phyloP scores from a whole-genome alignment of 2,329 filamentous ascomycete genomes.

The Ascochyta lentis region DNA sequence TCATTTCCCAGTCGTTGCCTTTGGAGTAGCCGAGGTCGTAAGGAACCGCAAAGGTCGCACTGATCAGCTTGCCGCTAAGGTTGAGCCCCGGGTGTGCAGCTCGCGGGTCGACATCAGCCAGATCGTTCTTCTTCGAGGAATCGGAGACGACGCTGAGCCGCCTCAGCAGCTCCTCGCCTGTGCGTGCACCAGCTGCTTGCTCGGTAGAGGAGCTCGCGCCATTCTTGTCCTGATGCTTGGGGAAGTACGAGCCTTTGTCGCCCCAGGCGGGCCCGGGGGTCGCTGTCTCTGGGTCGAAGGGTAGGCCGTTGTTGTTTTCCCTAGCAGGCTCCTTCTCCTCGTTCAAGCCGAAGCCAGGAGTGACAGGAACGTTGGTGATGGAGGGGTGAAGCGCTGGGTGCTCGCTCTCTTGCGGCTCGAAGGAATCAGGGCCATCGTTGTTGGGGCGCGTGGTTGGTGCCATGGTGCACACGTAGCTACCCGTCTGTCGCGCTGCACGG shows the following conservation, averaged over 20 bases:
- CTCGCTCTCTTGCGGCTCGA: slow-evolving; percentile 35
- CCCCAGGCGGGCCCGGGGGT: slow-evolving; percentile 47
- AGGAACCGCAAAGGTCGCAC: slow-evolving; percentile 68
- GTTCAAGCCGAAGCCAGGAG: slow-evolving; percentile 50
- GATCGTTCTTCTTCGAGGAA: slow-evolving; percentile 47
- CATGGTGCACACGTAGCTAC: slow-evolving; percentile 29
- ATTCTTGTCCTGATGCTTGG: slow-evolving; percentile 29
- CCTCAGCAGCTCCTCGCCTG: slow-evolving; percentile 59
- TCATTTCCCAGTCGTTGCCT: slow-evolving; percentile 69
- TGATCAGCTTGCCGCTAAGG: slow-evolving; percentile 68
- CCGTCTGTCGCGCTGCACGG: slow-evolving; percentile 32
- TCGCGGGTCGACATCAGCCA: slow-evolving; percentile 60
- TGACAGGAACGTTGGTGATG: slow-evolving; percentile 52
- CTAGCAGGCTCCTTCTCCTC: slow-evolving; percentile 44
- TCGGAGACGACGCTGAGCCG: slow-evolving; percentile 57
- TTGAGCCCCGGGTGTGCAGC: slow-evolving; percentile 63
- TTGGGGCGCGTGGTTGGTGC: slow-evolving; percentile 30
- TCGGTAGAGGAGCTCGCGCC: slow-evolving; percentile 48
- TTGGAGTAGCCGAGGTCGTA: slow-evolving; percentile 63
- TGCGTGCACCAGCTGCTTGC: slow-evolving; percentile 53
- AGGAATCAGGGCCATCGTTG: slow-evolving; percentile 23
- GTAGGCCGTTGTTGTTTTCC: slow-evolving; percentile 29
- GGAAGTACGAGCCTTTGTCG: slow-evolving; percentile 39
- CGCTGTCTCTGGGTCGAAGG: slow-evolving; percentile 40
- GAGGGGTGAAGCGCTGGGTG: slow-evolving; percentile 51